Base-by-base conservation (phyloP, 495 filamentous ascomycete genomes). In the Penicillium arizonense region DNA sequence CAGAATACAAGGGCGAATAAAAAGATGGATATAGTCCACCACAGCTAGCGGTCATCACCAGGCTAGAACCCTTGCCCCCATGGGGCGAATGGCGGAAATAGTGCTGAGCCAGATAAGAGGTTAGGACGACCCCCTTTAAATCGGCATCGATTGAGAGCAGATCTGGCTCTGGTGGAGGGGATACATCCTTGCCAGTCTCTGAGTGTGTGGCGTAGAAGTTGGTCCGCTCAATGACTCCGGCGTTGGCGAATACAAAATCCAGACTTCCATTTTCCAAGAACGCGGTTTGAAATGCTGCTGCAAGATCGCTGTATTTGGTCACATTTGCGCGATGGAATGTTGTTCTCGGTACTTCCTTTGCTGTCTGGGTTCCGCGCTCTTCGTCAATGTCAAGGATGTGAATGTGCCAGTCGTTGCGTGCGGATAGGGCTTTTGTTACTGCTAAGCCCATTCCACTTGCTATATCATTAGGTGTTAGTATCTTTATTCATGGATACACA, bases 201-300 rank as follows among this genome's bases (percentile, higher is more conserved):
- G 34, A 28, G 6, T 57, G 44, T 10, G 35, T 16, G n/a, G 49
- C 55, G 33, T 63, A 60, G 48, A 61, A 61, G 26, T 66, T 52
- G 21, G 16, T 46, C 2, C 55, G 51, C 33, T 58, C 61, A 16
- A 57, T 49, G 16, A 61, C 44, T 9, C 60, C 60, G 5, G 63
- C 55, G 35, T 63, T 66, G 13, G 57, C 61, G 34, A 60, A 63
- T 2, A 60, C 61, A 33, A 55, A 64, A 33, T 64, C 57, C 23
- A 64, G 34, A 26, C 39, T 24, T 4, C 37, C 42, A 28, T 45
- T 10, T 16, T 42, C 23, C 3, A 41, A 23, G 28, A 52, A 42
- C 14, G 41, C 44, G 10, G 28, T 37, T 30, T 63, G 53, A 23
- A 63, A 63, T 0, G 53, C 47, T 16, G 48, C 23, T 7, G 44